A percentile compares a stretch with the other conserved stretches of the same genome.
phyloP scores from a whole-genome alignment of 495 filamentous ascomycete species.

The Aspergillus sparsus region DNA sequence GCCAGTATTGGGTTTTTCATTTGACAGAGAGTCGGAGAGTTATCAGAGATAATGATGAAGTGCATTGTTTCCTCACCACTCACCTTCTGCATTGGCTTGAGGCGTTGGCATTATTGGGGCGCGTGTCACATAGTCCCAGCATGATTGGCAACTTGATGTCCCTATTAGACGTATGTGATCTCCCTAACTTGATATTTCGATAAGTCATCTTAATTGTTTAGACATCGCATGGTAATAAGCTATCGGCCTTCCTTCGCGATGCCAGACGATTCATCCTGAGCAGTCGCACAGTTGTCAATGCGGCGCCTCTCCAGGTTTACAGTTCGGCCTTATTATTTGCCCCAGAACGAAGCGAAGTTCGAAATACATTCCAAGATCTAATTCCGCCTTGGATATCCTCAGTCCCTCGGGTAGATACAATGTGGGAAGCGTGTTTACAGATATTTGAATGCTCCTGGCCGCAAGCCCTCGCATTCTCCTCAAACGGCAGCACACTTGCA shows the following conservation, averaged over 20 bases:
- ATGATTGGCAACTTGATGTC: background rate
- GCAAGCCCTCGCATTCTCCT: constrained; percentile 4
- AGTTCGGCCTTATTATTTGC: constrained; percentile 36
- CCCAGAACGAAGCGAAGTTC: constrained; percentile 31
- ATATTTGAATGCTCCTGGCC: background rate
- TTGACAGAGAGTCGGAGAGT: constrained; percentile 1
- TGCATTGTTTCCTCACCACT: constrained; percentile 39
- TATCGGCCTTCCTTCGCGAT: constrained; percentile 33
- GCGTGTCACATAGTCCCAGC: constrained; percentile 28
- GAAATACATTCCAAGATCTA: constrained; percentile 8
- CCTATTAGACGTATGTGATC: constrained; percentile 5
- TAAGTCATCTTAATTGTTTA: constrained; percentile 5
- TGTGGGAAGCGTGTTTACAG: background rate
- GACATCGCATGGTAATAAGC: constrained; percentile 19
- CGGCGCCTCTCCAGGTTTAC: constrained; percentile 22
- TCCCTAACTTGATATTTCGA: constrained; percentile 11
- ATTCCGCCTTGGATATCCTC: constrained; percentile 3
- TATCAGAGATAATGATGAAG: background rate
- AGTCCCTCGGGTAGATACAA: background rate
- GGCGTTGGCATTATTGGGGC: constrained; percentile 39
- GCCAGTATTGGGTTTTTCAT: too few species aligned
- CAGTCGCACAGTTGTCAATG: constrained; percentile 35
- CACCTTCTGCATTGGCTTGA: constrained; percentile 54
- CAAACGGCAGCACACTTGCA: constrained; percentile 9
- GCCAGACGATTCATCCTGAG: constrained; percentile 36